Evolutionary conservation across 441 rosid species (phyloP).

Genomic region (Euphorbia celastroides): DNA sequence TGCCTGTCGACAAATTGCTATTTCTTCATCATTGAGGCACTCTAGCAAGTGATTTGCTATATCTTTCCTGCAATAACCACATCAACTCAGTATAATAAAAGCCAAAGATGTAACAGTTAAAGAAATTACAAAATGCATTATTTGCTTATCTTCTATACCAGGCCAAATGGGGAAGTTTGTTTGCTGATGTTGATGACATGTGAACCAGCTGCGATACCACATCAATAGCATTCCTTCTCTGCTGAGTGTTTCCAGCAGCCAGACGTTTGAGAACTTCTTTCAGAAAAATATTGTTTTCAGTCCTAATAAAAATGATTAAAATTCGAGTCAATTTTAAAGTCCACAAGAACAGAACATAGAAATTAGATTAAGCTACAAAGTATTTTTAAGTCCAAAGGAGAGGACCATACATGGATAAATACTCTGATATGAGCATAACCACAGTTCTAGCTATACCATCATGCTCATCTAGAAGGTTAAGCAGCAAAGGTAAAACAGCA

Average conservation of each 20-base stretch:
- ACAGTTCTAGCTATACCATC: conserved; percentile 82
- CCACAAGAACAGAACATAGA: conserved; percentile 15
- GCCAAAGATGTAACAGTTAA: conserved; percentile 22
- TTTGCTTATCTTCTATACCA: conserved; percentile 39
- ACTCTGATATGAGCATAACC: conserved; percentile 70
- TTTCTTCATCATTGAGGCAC: conserved; percentile 57
- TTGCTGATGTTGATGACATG: conserved; percentile 36
- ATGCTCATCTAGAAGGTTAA: conserved; percentile 81
- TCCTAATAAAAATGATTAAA: conserved; percentile 42
- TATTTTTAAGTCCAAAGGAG: conserved; percentile 4
- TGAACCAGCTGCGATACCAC: conserved; percentile 58
- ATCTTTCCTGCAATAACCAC: conserved; percentile 52
- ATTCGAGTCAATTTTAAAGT: conserved; percentile 31
- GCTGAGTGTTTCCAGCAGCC: conserved; percentile 55
- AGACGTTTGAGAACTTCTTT: conserved; percentile 67
- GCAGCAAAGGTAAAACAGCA: conserved; percentile 50
- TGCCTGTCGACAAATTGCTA: conserved; percentile 44
- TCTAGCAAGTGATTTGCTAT: conserved; percentile 55
- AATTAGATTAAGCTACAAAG: conserved; percentile 9
- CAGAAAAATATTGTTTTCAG: conserved; percentile 45
- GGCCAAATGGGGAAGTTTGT: conserved; percentile 39
- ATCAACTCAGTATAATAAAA: conserved; percentile 16
- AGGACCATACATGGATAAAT: conserved; percentile 54
- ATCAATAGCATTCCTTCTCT: conserved; percentile 76
- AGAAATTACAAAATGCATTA: conserved; percentile 16